Evolutionary conservation across 768 basidiomycete species (phyloP), one percentile per base, ranked within the genome.

Genomic region (Russula sp.): DNA sequence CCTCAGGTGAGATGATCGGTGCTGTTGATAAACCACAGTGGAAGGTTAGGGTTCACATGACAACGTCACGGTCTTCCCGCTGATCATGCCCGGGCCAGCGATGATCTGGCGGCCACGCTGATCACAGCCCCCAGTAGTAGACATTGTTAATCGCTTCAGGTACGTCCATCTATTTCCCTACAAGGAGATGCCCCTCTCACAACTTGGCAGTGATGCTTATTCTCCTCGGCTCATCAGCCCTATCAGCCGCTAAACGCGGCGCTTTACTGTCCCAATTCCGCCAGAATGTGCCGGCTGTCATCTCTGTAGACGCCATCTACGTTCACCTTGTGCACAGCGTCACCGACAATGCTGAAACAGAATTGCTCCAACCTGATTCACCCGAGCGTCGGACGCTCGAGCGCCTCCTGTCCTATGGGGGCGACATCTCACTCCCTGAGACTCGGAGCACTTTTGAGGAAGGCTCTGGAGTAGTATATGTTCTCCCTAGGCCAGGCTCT

Each of bases 401-500:
- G 66, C 80, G 81, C 22, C 82, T 99, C 8, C 76, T 99, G 61
- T 78, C 82, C 13, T 98, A 99, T 67, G 97, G 97, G 6, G 91
- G 95, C 71, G 79, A 90, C 72, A 75, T 83, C 64, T 76, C 80
- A 4, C 73, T 85, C 4, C 72, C 77, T 3, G 74, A 69, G 7
- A 86, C 86, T 0, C 65, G 72, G 11, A 66, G 72, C 22, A 70
- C 73, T n/a, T 69, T 77, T 55, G 70, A 71, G 18, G 71, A 71
- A 10, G 67, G 65, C 48, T 62, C 68, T 32, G 82, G 83, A 54
- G 76, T 86, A 11, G 75, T 85, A 47, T 96, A 85, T 72, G 85
- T 97, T 45, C 76, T 89, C 6, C 95, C 95, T 11, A 78, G 95
- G 62, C 80, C 85, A 8, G 95, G 96, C 4, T 94, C 95, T 4